Conservation (phyloP, 2,329 filamentous ascomycete genomes). For the Phyllosticta paracitricarpa region DNA sequence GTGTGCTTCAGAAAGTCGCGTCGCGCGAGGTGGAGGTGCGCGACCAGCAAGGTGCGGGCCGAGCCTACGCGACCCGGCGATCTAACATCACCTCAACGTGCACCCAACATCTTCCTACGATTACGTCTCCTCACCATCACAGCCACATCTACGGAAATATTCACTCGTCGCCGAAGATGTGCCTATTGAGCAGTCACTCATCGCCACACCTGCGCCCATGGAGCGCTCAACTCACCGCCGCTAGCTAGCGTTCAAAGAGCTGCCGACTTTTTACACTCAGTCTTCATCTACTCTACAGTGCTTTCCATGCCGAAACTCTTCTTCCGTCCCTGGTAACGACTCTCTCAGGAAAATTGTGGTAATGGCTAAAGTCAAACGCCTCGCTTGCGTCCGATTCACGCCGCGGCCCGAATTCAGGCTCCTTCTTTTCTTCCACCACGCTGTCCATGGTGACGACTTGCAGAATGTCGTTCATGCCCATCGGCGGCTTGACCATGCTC, state of each 20-base stretch:
- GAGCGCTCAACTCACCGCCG: too few species aligned
- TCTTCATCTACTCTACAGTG: neutral
- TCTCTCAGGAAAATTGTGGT: neutral
- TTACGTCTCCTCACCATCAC: too few species aligned
- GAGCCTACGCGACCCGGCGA: too few species aligned
- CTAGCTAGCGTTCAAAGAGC: too few species aligned
- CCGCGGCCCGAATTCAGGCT: neutral
- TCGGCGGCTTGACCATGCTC: neutral
- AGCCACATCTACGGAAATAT: too few species aligned
- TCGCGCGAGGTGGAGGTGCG: neutral
- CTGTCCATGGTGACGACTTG: constrained; percentile 2
- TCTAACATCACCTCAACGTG: too few species aligned
- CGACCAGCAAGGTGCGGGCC: too few species aligned
- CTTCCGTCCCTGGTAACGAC: neutral
- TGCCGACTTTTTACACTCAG: too few species aligned
- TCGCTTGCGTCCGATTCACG: neutral
- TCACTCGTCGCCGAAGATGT: too few species aligned
- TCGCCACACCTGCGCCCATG: too few species aligned
- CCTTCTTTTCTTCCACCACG: constrained; percentile 2
- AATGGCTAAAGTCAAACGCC: neutral
- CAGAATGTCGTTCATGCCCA: neutral
- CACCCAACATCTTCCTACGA: too few species aligned
- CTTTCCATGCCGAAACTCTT: neutral
- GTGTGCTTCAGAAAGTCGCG: neutral
- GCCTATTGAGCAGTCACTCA: too few species aligned